phyloP scores from a whole-genome alignment of 2,329 filamentous ascomycete genomes.

The Fusarium sp. region DNA sequence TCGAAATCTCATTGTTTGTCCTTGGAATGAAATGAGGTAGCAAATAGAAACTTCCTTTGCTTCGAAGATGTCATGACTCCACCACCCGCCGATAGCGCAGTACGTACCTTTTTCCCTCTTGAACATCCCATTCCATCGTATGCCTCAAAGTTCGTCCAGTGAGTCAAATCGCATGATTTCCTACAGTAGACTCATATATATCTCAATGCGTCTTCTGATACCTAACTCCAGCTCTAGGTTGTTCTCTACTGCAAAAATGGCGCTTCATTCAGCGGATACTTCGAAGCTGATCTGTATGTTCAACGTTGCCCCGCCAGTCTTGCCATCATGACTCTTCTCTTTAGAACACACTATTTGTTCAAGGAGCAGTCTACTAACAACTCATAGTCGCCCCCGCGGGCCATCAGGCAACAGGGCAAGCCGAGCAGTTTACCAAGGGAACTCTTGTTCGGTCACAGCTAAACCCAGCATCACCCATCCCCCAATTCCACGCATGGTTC shows the following conservation, averaged over 20 bases:
- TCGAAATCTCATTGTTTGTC: neutral
- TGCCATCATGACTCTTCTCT: constrained; percentile 8
- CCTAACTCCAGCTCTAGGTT: constrained; percentile 27
- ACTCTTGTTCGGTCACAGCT: constrained; percentile 71
- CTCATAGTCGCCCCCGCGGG: constrained; percentile 70
- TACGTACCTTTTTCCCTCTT: constrained; percentile 27
- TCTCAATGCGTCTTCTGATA: constrained; percentile 38
- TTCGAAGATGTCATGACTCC: constrained; percentile 38
- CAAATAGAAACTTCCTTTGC: constrained; percentile 2
- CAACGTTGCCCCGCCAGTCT: neutral
- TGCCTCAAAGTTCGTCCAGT: constrained; percentile 12
- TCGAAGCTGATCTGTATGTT: constrained; percentile 61
- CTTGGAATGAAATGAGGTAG: constrained; percentile 7
- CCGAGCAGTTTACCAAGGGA: constrained; percentile 77
- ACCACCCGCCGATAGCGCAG: constrained; percentile 17
- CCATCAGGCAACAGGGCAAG: constrained; percentile 66
- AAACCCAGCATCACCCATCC: constrained; percentile 69
- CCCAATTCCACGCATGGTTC: constrained; percentile 94
- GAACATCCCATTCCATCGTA: constrained; percentile 26
- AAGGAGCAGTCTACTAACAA: neutral
- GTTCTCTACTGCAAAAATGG: constrained; percentile 51
- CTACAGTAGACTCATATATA: constrained; percentile 1
- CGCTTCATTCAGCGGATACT: constrained; percentile 52
- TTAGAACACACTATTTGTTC: neutral
- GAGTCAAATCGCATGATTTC: constrained; percentile 29